Evolutionary conservation across 169 alveolate genomes (phyloP).

Genomic region (Toxoplasma gondii): DNA sequence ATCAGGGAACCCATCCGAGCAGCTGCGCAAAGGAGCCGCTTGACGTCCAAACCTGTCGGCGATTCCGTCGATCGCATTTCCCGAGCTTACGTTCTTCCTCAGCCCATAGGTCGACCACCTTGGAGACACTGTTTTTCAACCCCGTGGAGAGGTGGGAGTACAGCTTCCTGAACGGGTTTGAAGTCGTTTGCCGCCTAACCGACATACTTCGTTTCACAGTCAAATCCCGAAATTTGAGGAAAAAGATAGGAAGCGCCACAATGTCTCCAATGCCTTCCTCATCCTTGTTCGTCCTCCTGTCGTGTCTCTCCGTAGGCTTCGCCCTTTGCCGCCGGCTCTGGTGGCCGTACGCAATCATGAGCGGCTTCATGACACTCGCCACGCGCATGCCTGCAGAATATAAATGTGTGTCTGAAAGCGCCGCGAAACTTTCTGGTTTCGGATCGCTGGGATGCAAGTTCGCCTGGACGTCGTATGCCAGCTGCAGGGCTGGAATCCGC

Average conservation of each 20-base stretch:
- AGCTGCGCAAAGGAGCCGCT: too few relatives aligned
- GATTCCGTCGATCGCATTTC: too few relatives aligned
- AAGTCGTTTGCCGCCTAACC: background rate
- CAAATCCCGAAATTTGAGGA: background rate
- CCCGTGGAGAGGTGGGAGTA: background rate
- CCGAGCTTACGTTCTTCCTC: background rate
- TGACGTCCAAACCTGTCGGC: too few relatives aligned
- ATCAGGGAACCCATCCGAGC: too few relatives aligned
- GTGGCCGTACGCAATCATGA: background rate
- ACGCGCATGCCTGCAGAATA: background rate
- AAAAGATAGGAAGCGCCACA: background rate
- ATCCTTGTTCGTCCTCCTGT: background rate
- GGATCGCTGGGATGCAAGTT: background rate
- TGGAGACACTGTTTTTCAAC: background rate
- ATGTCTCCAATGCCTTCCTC: background rate
- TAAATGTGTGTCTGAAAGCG: background rate
- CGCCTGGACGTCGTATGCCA: conserved; percentile 28
- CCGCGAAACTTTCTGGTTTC: background rate
- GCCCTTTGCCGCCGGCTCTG: background rate
- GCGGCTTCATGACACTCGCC: conserved; percentile 13
- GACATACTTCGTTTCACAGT: background rate
- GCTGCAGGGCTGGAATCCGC: conserved; percentile 50
- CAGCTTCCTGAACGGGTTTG: background rate
- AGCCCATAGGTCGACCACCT: background rate
- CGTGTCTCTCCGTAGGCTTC: background rate